A percentile compares a stretch with the other conserved stretches of the same genome.
Evolutionary conservation across 2,329 filamentous ascomycete genomes (phyloP).

Genomic region (Fusarium begoniae): DNA sequence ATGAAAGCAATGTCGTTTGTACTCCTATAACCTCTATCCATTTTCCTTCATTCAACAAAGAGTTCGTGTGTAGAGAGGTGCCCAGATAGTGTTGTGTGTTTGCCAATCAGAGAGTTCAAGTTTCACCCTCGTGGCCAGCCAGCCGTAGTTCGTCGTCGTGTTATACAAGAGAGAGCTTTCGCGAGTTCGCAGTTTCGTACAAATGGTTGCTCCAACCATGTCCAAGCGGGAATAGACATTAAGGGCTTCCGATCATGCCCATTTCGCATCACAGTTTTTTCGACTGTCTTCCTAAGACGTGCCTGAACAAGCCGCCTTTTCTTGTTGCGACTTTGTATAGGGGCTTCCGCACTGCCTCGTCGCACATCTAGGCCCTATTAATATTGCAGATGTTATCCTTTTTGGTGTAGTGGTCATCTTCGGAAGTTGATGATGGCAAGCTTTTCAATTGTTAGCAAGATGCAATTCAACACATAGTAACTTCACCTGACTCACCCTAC

Average conservation of each 20-base stretch:
- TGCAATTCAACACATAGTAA: no score
- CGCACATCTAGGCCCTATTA: not conserved
- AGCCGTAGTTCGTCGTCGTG: constrained; percentile 37
- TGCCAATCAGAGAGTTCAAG: constrained; percentile 32
- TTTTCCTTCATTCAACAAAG: constrained; percentile 39
- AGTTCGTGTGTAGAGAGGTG: constrained; percentile 34
- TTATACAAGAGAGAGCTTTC: constrained; percentile 40
- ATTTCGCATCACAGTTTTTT: constrained; percentile 3
- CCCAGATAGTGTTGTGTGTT: constrained; percentile 22
- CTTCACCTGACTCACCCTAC: constrained; percentile 59
- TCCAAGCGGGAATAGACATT: constrained; percentile 32
- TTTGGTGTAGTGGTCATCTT: constrained; percentile 39
- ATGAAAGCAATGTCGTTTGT: constrained; percentile 29
- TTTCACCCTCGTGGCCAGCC: constrained; percentile 30
- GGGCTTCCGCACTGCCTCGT: not conserved
- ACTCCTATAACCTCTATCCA: constrained; percentile 43
- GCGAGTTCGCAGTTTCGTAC: constrained; percentile 5
- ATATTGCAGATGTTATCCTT: not conserved
- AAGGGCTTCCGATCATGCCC: constrained; percentile 12
- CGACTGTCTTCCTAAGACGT: constrained; percentile 4
- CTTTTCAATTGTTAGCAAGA: constrained; percentile 42
- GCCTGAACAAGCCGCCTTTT: not conserved
- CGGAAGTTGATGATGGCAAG: constrained; percentile 63
- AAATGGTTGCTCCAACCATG: not conserved
- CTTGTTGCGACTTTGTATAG: not conserved